A percentile compares a stretch with the other conserved stretches of the same genome.
phyloP scores from a whole-genome alignment of 192 early-diverging fungal genomes.

The Gryganskiella cystojenkinii region DNA sequence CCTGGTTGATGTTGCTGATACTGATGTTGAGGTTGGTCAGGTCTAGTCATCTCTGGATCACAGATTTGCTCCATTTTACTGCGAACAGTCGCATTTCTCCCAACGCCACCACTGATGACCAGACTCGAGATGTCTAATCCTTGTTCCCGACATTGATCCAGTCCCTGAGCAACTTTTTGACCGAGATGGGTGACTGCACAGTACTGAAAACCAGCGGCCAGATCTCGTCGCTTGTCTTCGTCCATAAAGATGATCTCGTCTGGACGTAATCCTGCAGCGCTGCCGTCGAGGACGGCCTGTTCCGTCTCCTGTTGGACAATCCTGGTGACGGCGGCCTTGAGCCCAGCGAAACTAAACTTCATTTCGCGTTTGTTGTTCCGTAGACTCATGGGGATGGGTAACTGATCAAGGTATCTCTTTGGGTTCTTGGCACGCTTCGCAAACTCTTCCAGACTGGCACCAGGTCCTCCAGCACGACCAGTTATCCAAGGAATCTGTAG shows the following conservation, averaged over 20 bases:
- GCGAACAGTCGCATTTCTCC: slow-evolving; percentile 75
- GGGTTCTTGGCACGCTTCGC: slow-evolving; percentile 64
- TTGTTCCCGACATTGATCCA: slow-evolving; percentile 52
- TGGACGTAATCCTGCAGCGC: too few species aligned
- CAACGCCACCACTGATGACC: slow-evolving; percentile 83
- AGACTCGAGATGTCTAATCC: slow-evolving; percentile 57
- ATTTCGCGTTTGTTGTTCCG: slow-evolving; percentile 57
- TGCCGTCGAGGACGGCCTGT: slow-evolving; percentile 37
- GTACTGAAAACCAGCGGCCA: slow-evolving; percentile 80
- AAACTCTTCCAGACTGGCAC: slow-evolving; percentile 73
- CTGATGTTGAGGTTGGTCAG: too few species aligned
- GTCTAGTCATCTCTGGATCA: too few species aligned
- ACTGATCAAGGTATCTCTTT: slow-evolving; percentile 40
- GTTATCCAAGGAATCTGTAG: slow-evolving; percentile 71
- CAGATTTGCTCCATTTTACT: slow-evolving; percentile 36
- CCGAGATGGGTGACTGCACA: slow-evolving; percentile 67
- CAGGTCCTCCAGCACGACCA: slow-evolving; percentile 73
- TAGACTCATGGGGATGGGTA: slow-evolving; percentile 72
- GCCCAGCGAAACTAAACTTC: slow-evolving; percentile 80
- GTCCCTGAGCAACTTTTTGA: slow-evolving; percentile 70
- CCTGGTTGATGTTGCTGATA: slow-evolving; percentile 2
- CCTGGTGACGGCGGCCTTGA: slow-evolving; percentile 73
- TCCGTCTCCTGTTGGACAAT: slow-evolving; percentile 55
- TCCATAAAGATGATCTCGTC: slow-evolving; percentile 16
- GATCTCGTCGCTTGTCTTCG: slow-evolving; percentile 52